Conservation (phyloP, 208 protist species). For the Trypanosoma scelopori region DNA sequence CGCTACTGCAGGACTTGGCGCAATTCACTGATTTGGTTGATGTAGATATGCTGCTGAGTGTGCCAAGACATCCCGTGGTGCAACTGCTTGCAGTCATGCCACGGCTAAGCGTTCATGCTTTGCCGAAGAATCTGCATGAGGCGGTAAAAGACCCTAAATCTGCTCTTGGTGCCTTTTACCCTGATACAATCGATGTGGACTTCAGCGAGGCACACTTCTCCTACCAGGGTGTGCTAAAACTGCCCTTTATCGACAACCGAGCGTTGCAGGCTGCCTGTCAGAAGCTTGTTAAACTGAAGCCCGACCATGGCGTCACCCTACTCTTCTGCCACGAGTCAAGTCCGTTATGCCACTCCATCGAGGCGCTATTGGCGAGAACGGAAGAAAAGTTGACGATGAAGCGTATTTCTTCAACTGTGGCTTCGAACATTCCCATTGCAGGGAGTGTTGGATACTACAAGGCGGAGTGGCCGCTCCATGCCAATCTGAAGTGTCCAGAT, state of each 20-base stretch:
- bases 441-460: constrained; percentile 61
- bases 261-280: constrained; percentile 54
- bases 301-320: constrained; percentile 72
- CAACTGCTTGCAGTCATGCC: constrained; percentile 98
- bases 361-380: constrained; percentile 16
- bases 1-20: constrained; percentile 92
- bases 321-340: constrained; percentile 71
- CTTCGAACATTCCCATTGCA: constrained; percentile 54
- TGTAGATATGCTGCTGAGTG: constrained; percentile 64
- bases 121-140: constrained; percentile 88
- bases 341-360: constrained; percentile 11
- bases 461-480: constrained; percentile 61
- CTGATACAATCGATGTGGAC: constrained; percentile 95
- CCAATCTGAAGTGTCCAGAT: constrained; percentile 71
- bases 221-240: constrained; percentile 90
- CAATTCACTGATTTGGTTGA: constrained; percentile 55
- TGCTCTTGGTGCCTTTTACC: constrained; percentile 98
- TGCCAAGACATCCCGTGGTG: constrained; percentile 96
- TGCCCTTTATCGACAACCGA: constrained; percentile 86
- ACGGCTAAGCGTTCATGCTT: constrained; percentile 73
- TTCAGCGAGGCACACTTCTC: constrained; percentile 95
- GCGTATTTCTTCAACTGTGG: constrained; percentile 41
- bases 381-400: constrained; percentile 7
- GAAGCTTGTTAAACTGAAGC: constrained; percentile 68
- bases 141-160: constrained; percentile 92